Evolutionary conservation across 192 early-diverging fungal species (phyloP), one percentile per base, ranked within the genome.

Genomic region (Haplosporangium gracile): DNA sequence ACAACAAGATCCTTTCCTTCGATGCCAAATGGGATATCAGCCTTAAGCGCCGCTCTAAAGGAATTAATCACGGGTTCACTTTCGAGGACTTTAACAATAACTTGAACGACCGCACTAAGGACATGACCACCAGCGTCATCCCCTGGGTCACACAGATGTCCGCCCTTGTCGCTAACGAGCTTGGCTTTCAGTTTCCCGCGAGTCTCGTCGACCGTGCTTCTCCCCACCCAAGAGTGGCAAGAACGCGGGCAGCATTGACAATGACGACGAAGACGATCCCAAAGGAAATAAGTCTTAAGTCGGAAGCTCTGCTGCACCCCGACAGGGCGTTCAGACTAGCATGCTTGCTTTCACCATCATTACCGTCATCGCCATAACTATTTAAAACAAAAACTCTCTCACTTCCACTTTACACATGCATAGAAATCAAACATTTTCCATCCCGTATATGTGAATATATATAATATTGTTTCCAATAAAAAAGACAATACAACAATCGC

Each of bases 71-170:
- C n/a, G 51, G 38, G 36, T 71, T 55, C 34, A 78, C 77, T 9
- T 78, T 78, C 32, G 77, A 70, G 7, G 77, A 78, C 65, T 78
- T 78, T 36, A 78, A 78, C 69, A 51, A 71, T 24, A 78, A 78
- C 77, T 53, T 78, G 77, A 55, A 71, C 34, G 38, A 39, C 13
- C 68, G 22, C 32, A 78, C 69, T 7, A 70, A 71, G 24, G 69
- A 72, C 38, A 78, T 78, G 77, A 49, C 40, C 34, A 57, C n/a
- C 40, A 29, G 43, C 3, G 6, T 78, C 32, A 51, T 70, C 13
- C 43, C 43, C 13, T 78, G 49, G 47, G 49, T 78, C 1, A 47
- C 18, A 6, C 43, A 71, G 34, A 55, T 78, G 20, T 68, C 77
- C 5, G 24, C 49, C 5, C 51, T 70, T 43, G 69, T 78, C 20